Base-by-base conservation (phyloP, 805 yeast genomes). In the Ogataea corticis region DNA sequence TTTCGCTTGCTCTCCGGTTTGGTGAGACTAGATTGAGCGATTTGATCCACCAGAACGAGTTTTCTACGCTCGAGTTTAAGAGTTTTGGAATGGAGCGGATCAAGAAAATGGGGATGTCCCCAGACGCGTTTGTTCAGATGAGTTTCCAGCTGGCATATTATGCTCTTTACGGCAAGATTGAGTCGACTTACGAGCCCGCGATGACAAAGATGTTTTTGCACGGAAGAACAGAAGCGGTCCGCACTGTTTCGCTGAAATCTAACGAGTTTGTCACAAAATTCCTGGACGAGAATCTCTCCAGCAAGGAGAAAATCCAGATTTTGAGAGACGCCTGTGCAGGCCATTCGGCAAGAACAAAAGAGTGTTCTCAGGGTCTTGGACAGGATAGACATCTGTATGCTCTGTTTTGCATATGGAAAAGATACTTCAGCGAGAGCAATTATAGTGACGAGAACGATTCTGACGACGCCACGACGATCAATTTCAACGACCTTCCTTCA, bases 61-160 rank as follows among this genome's bases (percentile, higher is more conserved):
- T 90, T 63, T 83, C 82, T 42, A 86, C 85, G 19, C 68, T 90
- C 47, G 92, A 88, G 64, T 90, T 85, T 66, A 75, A 78, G 45
- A 64, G 69, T 7, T 86, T 76, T 63, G 97, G 97, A 32, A 78
- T 87, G 56, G 80, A 83, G 42, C 75, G 79, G 46, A 89, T 90
- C 62, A 90, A 90, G 63, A 79, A 79, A 47, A 83, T 88, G 80
- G 91, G 89, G 50, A 83, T 83, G 63, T 86, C 95, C 2, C 97
- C 97, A 0, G 97, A 90, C 72, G 97, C 97, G 0, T 90, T 86
- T 67, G 84, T 86, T 31, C 97, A 90, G 65, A 88, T 90, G 92
- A 85, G 90, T 18, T 88, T 89, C 72, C 97, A 90, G 66, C 87
- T 94, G 7, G 89, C 96, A 3, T 90, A 89, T 65, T 90, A 87